Percentiles rank a stretch among this genome's conserved stretches.
Conservation (phyloP, 2,329 filamentous ascomycete genomes). For the Diaporthe sp. region DNA sequence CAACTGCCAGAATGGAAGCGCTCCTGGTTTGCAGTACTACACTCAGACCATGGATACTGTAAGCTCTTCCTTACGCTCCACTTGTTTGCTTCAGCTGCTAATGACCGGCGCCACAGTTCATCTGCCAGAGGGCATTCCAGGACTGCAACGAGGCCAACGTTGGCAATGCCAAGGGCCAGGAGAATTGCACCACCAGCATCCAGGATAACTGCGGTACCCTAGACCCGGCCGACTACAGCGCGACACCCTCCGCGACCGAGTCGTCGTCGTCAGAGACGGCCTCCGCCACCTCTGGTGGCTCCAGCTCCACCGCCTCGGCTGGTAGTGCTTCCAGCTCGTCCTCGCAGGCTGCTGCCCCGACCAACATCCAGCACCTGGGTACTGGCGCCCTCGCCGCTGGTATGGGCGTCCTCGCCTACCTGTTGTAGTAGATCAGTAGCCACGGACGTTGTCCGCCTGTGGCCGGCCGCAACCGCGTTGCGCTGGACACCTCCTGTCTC, state of each 20-base stretch:
- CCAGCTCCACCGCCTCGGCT: slow-evolving; percentile 39
- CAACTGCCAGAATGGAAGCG: slow-evolving; percentile 63
- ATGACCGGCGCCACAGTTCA: slow-evolving; percentile 54
- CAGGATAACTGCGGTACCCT: slow-evolving; percentile 62
- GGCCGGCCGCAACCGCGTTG: slow-evolving; percentile 30
- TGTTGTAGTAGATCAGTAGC: slow-evolving; percentile 56
- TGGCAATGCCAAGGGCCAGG: slow-evolving; percentile 59
- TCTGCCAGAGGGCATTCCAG: slow-evolving; percentile 64
- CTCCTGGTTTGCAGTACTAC: slow-evolving; percentile 68
- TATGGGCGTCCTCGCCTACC: slow-evolving; percentile 66
- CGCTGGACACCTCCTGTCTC: slow-evolving; percentile 36
- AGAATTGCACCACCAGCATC: slow-evolving; percentile 64
- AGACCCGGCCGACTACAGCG: slow-evolving; percentile 50
- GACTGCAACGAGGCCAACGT: slow-evolving; percentile 62
- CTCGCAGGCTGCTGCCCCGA: slow-evolving; percentile 47
- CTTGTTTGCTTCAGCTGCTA: slow-evolving; percentile 37
- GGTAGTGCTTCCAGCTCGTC: slow-evolving; percentile 43
- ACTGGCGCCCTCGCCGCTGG: slow-evolving; percentile 65
- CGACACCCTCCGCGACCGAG: slow-evolving; percentile 45
- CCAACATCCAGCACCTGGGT: slow-evolving; percentile 53
- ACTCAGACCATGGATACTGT: slow-evolving; percentile 64
- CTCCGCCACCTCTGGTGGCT: slow-evolving; percentile 33
- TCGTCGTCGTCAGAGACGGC: slow-evolving; percentile 40
- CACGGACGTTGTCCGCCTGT: slow-evolving; percentile 11
- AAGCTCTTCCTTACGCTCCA: slow-evolving; percentile 41